Evolutionary conservation across 306 rosid species (phyloP), one percentile per base, ranked within the genome.

Genomic region (Lupinus albus): DNA sequence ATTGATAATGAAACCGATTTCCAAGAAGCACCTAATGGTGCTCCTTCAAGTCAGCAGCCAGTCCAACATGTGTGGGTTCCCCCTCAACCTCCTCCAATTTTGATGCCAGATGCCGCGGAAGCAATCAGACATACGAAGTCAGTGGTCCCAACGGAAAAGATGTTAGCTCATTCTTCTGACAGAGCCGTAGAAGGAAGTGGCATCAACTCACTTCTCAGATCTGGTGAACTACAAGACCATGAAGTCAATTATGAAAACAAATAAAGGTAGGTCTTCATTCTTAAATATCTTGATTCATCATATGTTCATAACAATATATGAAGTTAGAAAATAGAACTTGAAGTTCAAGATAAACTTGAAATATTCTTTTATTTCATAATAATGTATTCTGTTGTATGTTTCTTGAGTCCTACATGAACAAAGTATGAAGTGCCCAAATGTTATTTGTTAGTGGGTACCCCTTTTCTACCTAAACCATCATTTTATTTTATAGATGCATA

Each of bases 11-110:
- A 61, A 67, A 74, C 68, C 28, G 89, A 78, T 58, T 18, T 63
- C 52, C 83, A 74, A 14, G 67, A 54, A 49, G 73, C 67, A 54
- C 69, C 83, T 53, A 64, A 70, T 49, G 61, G 72, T 53, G 71
- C 62, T 47, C 70, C 49, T 44, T 47, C 80, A 53, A 78, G 14
- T 70, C 84, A 73, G 64, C 81, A 20, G 35, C 83, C 87, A 9
- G 68, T 82, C 61, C 80, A 76, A 64, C 88, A 88, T 5, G 1
- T 56, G 1, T 88, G 97, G 97, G 96, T 86, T 78, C 96, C 97
- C 25, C 96, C 97, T 62, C 89, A 76, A 76, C 88, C 96, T 13
- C 97, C 93, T 55, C 96, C 93, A 0, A 73, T 86, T n/a, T 85
- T 77, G 8, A 70, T 86, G 87, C 66, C 88, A 0, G 97, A 79